Evolutionary conservation across 139 green algal species (phyloP).

Genomic region (Protoeuglena noctilucae): DNA sequence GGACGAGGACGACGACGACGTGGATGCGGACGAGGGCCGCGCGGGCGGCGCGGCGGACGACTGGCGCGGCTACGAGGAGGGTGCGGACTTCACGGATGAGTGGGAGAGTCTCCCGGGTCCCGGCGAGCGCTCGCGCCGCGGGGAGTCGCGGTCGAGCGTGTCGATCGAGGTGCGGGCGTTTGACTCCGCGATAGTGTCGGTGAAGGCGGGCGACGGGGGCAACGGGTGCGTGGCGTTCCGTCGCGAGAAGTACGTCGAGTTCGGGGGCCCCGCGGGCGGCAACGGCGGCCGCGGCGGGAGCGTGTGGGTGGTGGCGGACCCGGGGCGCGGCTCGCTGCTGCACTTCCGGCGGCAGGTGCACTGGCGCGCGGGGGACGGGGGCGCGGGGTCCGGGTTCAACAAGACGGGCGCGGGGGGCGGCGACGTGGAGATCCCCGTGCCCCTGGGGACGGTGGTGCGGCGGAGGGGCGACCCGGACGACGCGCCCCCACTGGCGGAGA

Average conservation of each 20-base stretch:
- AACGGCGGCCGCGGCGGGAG: constrained; percentile 73
- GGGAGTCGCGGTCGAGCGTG: no score
- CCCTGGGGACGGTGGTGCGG: constrained; percentile 76
- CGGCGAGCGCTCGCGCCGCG: no score
- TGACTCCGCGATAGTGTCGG: constrained; percentile 77
- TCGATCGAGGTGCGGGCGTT: constrained; percentile 69
- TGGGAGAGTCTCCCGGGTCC: no score
- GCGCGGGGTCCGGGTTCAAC: constrained; percentile 40
- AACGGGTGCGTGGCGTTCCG: constrained; percentile 88
- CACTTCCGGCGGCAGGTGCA: constrained; percentile 52
- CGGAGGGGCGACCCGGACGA: constrained; percentile 6
- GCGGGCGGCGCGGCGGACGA: constrained; percentile 9
- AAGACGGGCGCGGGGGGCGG: constrained; percentile 47
- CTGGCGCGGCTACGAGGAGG: constrained; percentile 30
- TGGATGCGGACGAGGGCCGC: constrained; percentile 3
- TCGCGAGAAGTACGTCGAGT: constrained; percentile 86
- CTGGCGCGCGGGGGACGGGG: constrained; percentile 27
- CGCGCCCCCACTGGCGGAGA: constrained; percentile 51
- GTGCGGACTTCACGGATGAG: no score
- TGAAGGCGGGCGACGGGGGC: constrained; percentile 80
- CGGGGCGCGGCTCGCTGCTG: constrained; percentile 48
- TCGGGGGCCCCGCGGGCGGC: constrained; percentile 76
- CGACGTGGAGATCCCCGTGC: constrained; percentile 69
- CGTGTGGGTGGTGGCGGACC: constrained; percentile 63
- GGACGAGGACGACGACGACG: constrained; percentile 2